Percentiles rank a stretch among this genome's conserved stretches.
Conservation (phyloP, 2,329 filamentous ascomycete genomes). For the Penicillium rolfsii region DNA sequence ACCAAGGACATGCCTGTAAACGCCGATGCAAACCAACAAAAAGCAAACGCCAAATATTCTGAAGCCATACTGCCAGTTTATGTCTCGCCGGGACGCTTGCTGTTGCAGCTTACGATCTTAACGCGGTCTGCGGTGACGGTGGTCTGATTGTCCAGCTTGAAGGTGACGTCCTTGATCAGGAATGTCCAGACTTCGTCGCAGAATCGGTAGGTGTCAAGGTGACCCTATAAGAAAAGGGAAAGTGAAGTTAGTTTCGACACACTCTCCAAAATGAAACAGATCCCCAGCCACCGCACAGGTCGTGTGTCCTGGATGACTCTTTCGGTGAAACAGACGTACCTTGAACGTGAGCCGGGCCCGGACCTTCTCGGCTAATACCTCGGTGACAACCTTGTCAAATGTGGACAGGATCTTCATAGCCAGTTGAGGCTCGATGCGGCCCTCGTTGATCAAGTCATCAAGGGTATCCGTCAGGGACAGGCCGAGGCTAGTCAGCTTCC, state of each 20-base stretch:
- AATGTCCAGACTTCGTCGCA: slow-evolving; percentile 99
- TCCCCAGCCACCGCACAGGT: background rate
- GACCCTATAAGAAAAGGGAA: slow-evolving; percentile 64
- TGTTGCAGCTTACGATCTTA: slow-evolving; percentile 98
- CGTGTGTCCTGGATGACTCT: slow-evolving; percentile 3
- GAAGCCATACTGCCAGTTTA: slow-evolving; percentile 20
- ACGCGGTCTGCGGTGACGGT: slow-evolving; percentile 84
- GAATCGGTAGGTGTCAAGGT: slow-evolving; percentile 97
- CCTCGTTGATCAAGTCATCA: slow-evolving; percentile 91
- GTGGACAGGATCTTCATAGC: slow-evolving; percentile 97
- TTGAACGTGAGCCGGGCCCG: slow-evolving; percentile 93
- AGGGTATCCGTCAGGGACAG: slow-evolving; percentile 93
- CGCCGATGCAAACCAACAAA: slow-evolving; percentile 19
- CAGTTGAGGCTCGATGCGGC: slow-evolving; percentile 94
- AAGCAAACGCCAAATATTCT: slow-evolving; percentile 21
- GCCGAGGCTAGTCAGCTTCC: slow-evolving; percentile 70
- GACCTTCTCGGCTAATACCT: slow-evolving; percentile 88
- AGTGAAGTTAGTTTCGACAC: slow-evolving; percentile 20
- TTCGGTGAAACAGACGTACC: slow-evolving; percentile 57
- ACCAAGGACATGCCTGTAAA: slow-evolving; percentile 20
- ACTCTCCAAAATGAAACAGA: background rate
- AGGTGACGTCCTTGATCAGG: slow-evolving; percentile 97
- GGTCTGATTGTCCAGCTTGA: slow-evolving; percentile 87
- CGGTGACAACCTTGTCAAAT: slow-evolving; percentile 91
- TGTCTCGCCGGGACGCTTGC: slow-evolving; percentile 71